Base-by-base conservation (phyloP, 1,284 basidiomycete genomes). In the Leucoagaricus sp. region DNA sequence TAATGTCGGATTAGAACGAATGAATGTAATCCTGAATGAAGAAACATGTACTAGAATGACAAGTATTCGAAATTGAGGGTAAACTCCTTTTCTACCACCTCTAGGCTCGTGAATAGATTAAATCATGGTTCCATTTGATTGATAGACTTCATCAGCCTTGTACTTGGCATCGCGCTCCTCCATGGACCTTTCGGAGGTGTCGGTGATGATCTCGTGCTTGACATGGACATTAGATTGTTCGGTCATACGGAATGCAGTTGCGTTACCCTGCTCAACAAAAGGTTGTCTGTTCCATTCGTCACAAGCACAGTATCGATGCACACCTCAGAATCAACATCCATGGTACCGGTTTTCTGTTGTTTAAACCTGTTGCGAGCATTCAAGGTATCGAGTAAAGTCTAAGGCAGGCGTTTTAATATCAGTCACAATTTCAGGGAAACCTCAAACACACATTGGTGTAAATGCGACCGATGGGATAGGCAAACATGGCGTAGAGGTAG, bases 401-500 rank as follows among this genome's bases (percentile, higher is more conserved):
- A 47, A 13, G 13, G 1, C 48, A 26, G 58, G 7, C 13, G 23
- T 6, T 36, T 59, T 19, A n/a, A 13, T 8, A 2, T 21, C 31
- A n/a, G 7, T 46, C 6, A 25, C 38, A 17, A 6, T 47, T 23
- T 13, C 10, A 19, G 33, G 17, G 17, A 8, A 48, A 40, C 29
- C 17, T 41, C 42, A 29, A 28, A 19, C 76, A 63, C 40, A 76
- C 76, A 54, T 76, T 77, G 7, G 72, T 76, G 55, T 78, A 77
- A 53, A 78, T 75, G 8, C 76, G 71, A 7, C 76, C 75, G 49
- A 79, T 70, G 4, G 77, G 75, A 46, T 72, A 75, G 4, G 75
- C 77, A 53, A 76, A 76, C 72, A 79, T 74, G 13, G 72, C 75
- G 53, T 77, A 78, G 6, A 77, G 62, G 56, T 73, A 73, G 4